Percentiles rank a stretch among this genome's conserved stretches.
These are phyloP conservation scores for Suillus lakei DNA, from an alignment of 768 basidiomycete species.

Conservation along the genomic window DNA sequence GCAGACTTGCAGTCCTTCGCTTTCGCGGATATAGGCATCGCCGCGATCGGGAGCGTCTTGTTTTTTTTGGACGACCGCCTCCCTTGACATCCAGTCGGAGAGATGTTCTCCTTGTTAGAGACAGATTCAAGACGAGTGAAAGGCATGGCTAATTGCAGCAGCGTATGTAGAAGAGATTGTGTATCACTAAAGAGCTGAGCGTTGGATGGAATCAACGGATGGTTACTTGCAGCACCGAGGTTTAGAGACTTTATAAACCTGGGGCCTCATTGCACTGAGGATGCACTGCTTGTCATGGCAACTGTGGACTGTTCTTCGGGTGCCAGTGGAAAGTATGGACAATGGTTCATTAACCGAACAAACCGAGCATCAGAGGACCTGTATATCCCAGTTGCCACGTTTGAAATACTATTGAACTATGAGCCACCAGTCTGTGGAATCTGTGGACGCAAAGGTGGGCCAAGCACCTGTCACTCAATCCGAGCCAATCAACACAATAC, in stretches of 20 bases:
- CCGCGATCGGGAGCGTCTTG: not conserved
- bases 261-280: not conserved
- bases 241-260: not conserved
- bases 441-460: not conserved
- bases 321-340: not conserved
- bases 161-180: not conserved
- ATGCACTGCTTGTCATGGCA: not conserved
- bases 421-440: not conserved
- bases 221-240: not conserved
- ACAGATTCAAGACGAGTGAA: not conserved
- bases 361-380: not conserved
- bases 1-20: not conserved
- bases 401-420: not conserved
- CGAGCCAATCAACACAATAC: not conserved
- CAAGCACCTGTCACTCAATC: not conserved
- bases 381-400: not conserved
- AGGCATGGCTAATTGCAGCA: not conserved
- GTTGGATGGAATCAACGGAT: not conserved
- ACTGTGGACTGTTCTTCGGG: not conserved
- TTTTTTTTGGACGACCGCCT: not conserved
- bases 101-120: slow-evolving; percentile 5
- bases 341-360: slow-evolving; percentile 7
- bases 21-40: not conserved
- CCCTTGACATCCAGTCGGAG: too few species aligned
- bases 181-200: not conserved